Base-by-base conservation (phyloP, 768 basidiomycete species). In the Tricholomella constricta region DNA sequence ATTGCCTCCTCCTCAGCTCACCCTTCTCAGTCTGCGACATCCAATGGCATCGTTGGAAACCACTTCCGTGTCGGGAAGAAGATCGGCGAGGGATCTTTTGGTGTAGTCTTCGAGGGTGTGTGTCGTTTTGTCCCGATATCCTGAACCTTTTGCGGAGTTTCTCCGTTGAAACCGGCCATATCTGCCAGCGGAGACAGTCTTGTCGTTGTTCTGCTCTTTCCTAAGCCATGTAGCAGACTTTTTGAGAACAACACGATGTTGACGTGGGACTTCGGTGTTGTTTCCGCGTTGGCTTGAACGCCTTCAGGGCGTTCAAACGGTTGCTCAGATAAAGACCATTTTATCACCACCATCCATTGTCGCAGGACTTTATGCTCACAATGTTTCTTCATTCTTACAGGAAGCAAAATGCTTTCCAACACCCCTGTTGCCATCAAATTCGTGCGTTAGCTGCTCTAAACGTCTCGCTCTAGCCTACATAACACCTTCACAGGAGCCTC, bases 31-130 rank as follows among this genome's bases (percentile, higher is more conserved):
- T 78, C 84, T 42, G 74, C 83, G 43, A 77, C 81, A 25, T 79
- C 79, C 35, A 88, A 85, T 70, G 84, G 88, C 62, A 83, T 91
- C 69, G 86, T 91, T 53, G 89, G 89, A 37, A 84, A 78, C 63
- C 84, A 90, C 68, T 91, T 84, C 67, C 82, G 90, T 58, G 94
- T 98, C 46, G 96, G 96, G 45, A 94, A 96, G 82, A 98, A 98
- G 85, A 96, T 98, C 69, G 96, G 96, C 43, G 96, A 99, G 74
- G 96, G 96, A 45, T 91, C 89, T n/a, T 99, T 99, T 69, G 96
- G 96, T 64, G 96, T 98, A 60, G 89, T 98, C 57, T 93, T 97
- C 72, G 88, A 98, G 82, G 88, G 97, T 94, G 66, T 45, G 78
- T 50, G 6, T 47, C 23, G n/a, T 51, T 48, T 38, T 46, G 6